Percentiles rank a stretch among this genome's conserved stretches.
phyloP scores from a whole-genome alignment of 2,329 filamentous ascomycete genomes.

The Hypoxylon sp. region DNA sequence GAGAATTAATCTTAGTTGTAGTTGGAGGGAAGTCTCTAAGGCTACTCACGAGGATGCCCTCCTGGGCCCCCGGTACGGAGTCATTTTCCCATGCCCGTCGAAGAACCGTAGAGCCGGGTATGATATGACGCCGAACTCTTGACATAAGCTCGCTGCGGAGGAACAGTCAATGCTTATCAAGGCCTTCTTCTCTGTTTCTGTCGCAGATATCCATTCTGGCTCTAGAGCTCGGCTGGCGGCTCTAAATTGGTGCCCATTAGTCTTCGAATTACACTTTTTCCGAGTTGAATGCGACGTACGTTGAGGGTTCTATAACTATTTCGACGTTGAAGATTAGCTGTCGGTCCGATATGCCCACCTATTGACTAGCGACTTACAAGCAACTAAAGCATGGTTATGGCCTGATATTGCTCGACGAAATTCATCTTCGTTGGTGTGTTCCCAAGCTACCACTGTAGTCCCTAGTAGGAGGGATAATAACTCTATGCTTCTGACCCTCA shows the following conservation, averaged over 20 bases:
- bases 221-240: conserved; percentile 53
- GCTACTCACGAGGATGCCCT: conserved; percentile 55
- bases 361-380: conserved; percentile 47
- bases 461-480: conserved; percentile 29
- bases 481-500: conserved; percentile 39
- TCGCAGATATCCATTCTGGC: conserved; percentile 53
- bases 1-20: conserved; percentile 5
- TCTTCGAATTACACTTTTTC: background rate
- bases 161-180: conserved; percentile 60
- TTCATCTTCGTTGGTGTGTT: conserved; percentile 45
- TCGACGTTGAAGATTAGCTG: conserved; percentile 10
- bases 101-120: conserved; percentile 63
- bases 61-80: conserved; percentile 60
- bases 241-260: conserved; percentile 43
- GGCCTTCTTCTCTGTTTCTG: conserved; percentile 40
- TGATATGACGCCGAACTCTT: conserved; percentile 58
- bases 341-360: background rate
- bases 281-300: conserved; percentile 38
- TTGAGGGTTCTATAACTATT: conserved; percentile 46
- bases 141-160: conserved; percentile 55
- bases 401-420: conserved; percentile 48
- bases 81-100: conserved; percentile 51
- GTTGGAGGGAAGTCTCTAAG: background rate
- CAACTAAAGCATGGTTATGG: conserved; percentile 49
- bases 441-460: conserved; percentile 43